A percentile compares a stretch with the other conserved stretches of the same genome.
These are phyloP conservation scores for Starmera quercuum DNA, from an alignment of 805 yeast genomes.

Conservation along the genomic window DNA sequence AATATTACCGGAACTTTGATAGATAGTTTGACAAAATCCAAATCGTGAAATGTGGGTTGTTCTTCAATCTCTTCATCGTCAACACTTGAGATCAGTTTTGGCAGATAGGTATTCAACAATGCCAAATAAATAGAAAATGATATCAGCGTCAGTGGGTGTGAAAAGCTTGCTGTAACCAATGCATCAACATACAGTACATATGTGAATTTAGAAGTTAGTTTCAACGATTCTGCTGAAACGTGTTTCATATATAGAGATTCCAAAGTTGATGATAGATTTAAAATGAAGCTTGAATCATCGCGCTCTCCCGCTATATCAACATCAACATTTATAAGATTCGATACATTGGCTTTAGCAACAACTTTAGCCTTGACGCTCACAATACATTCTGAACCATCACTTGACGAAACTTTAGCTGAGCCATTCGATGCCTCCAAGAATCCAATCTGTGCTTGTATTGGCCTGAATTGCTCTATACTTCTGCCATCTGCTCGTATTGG, in stretches of 20 bases:
- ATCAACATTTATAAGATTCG: constrained; percentile 60
- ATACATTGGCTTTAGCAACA: constrained; percentile 36
- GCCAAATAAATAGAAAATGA: constrained; percentile 82
- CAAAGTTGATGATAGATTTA: constrained; percentile 55
- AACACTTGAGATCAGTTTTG: constrained; percentile 60
- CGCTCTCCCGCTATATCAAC: constrained; percentile 75
- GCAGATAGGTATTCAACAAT: constrained; percentile 67
- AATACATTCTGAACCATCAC: constrained; percentile 91
- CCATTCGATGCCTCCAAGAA: constrained; percentile 88
- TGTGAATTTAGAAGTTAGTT: constrained; percentile 65
- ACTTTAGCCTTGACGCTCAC: constrained; percentile 88
- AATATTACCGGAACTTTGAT: constrained; percentile 68
- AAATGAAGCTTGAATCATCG: constrained; percentile 68
- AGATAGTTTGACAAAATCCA: constrained; percentile 57
- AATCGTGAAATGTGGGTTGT: constrained; percentile 86
- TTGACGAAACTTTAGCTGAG: constrained; percentile 75
- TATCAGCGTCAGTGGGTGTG: constrained; percentile 74
- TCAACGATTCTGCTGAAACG: constrained; percentile 45
- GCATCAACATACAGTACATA: constrained; percentile 77
- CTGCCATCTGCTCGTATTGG: constrained; percentile 86
- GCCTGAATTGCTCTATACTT: constrained; percentile 65
- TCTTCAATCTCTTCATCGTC: constrained; percentile 66
- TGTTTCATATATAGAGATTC: constrained; percentile 44
- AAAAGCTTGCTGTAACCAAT: constrained; percentile 64
- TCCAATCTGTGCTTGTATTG: constrained; percentile 73